These are phyloP conservation scores for Lepiota venenata DNA, from an alignment of 768 basidiomycete genomes.

Conservation along the genomic window DNA sequence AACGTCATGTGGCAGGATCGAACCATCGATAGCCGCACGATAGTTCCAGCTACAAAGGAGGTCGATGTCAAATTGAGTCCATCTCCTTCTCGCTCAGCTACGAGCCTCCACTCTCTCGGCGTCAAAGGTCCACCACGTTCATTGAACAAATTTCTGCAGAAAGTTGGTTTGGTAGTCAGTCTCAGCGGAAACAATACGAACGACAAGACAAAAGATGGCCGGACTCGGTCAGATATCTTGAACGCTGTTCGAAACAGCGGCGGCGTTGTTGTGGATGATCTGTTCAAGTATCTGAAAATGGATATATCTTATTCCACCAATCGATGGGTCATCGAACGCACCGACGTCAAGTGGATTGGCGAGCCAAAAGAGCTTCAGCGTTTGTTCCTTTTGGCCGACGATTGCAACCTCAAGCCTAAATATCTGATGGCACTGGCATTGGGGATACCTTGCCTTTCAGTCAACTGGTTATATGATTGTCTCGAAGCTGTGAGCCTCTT, in stretches of 20 bases:
- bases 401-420: constrained; percentile 69
- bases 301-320: constrained; percentile 38
- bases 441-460: constrained; percentile 78
- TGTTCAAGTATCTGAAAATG: constrained; percentile 53
- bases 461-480: constrained; percentile 49
- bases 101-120: constrained; percentile 30
- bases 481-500: constrained; percentile 26
- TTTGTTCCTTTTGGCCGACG: constrained; percentile 68
- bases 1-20: constrained; percentile 53
- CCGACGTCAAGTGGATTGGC: constrained; percentile 45
- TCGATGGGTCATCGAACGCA: constrained; percentile 48
- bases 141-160: constrained; percentile 34
- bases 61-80: constrained; percentile 32
- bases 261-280: constrained; percentile 61
- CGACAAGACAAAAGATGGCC: constrained; percentile 36
- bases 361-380: constrained; percentile 37
- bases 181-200: constrained; percentile 35
- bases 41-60: constrained; percentile 40
- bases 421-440: constrained; percentile 79
- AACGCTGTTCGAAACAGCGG: constrained; percentile 45
- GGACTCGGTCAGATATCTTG: constrained; percentile 24
- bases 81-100: constrained; percentile 48
- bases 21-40: constrained; percentile 32
- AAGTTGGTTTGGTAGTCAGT: constrained; percentile 61
- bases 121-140: constrained; percentile 16